Percentiles rank a stretch among this genome's conserved stretches.
These are phyloP conservation scores for Lunularia cruciata DNA, from an alignment of 225 moss, liverwort and hornwort species.

Conservation along the genomic window DNA sequence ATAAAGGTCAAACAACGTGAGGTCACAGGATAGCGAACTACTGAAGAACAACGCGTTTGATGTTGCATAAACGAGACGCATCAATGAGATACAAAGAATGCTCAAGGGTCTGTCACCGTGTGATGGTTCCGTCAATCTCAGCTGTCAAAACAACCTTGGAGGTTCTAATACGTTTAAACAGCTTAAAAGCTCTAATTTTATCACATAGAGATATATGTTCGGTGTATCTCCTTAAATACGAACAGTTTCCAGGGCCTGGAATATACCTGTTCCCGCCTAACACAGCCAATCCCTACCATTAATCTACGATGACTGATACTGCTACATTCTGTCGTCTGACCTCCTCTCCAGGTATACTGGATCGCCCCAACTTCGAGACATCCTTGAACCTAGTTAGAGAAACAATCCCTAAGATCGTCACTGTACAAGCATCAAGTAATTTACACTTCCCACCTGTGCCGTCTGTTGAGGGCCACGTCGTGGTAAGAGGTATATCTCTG, in stretches of 20 bases:
- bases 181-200: too few relatives aligned
- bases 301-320: too few relatives aligned
- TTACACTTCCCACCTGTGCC: constrained; percentile 6
- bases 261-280: not conserved
- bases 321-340: not conserved
- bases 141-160: too few relatives aligned
- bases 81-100: too few relatives aligned
- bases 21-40: too few relatives aligned
- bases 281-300: not conserved
- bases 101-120: too few relatives aligned
- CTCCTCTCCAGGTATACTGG: not conserved
- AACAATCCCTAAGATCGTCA: not conserved
- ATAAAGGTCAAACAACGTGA: too few relatives aligned
- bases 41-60: too few relatives aligned
- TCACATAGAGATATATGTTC: not conserved
- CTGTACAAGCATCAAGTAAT: constrained; percentile 6
- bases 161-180: too few relatives aligned
- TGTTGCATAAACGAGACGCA: too few relatives aligned
- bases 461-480: not conserved
- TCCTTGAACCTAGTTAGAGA: not conserved
- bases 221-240: not conserved
- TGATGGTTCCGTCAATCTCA: too few relatives aligned
- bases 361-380: not conserved
- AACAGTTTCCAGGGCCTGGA: too few relatives aligned
- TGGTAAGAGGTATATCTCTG: constrained; percentile 4